Evolutionary conservation across 2,329 filamentous ascomycete genomes (phyloP), one percentile per base, ranked within the genome.

Genomic region (Ophiostoma sp.): DNA sequence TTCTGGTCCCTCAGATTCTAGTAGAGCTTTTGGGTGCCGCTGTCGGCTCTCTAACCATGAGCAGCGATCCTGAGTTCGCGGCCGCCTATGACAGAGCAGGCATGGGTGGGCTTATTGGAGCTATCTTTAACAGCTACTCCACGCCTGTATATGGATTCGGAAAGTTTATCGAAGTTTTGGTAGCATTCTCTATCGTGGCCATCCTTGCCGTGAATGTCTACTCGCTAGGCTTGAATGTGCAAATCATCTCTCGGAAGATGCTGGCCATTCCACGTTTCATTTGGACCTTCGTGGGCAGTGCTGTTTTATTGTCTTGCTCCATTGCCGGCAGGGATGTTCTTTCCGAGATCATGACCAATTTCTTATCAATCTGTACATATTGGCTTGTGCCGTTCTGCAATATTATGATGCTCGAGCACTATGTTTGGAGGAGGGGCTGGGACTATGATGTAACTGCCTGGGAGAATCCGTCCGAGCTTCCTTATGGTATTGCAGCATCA

Each of bases 391-490:
- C 65, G 20, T 67, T 44, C 39, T 48, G 65, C 15, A 31, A 13
- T 15, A 67, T 67, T 23, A 67, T 44, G 39, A 67, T 44, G 36
- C 65, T 67, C n/a, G 65, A 67, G 65, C 39, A 48, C 39, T 67
- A 13, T 11, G 33, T 67, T 4, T 67, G 36, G 65, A 41, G 35
- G 35, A 27, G 39, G 7, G 13, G 8, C 13, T 67, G 65, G 39
- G 39, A 48, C 65, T 41, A 67, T 39, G 5, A 67, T 41, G 13
- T 67, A 4, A 33, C 6, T 7, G n/a, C 65, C 3, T 67, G 65
- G 39, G 65, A 67, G 20, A 17, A 48, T 10, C 65, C 65, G 15
- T 27, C 13, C 7, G 8, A 27, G 20, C 39, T 67, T 15, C 65
- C 65, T 8, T 48, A 67, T 17, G 65, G 65, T 13, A 48, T 67